Conservation (phyloP, 2,329 filamentous ascomycete genomes). For the Aspergillus chevalieri region DNA sequence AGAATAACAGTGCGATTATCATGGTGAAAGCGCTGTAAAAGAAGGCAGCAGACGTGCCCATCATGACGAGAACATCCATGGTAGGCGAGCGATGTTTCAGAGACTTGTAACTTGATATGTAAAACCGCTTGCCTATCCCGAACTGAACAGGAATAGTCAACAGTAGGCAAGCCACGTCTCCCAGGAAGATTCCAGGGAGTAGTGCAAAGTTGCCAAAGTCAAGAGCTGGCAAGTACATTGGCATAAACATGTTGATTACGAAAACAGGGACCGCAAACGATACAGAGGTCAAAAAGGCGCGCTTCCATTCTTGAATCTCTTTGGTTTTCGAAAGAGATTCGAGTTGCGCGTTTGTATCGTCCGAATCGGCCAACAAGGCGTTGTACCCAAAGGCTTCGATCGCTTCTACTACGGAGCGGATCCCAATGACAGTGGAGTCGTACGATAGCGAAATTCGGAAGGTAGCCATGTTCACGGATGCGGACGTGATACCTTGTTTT, state of each 20-base stretch:
- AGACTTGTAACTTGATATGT: slow-evolving; percentile 87
- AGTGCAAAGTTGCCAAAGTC: slow-evolving; percentile 69
- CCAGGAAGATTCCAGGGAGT: slow-evolving; percentile 72
- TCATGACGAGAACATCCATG: slow-evolving; percentile 93
- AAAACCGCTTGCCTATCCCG: slow-evolving; percentile 90
- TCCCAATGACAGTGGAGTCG: slow-evolving; percentile 63
- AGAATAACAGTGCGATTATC: slow-evolving; percentile 68
- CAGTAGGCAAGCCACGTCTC: slow-evolving; percentile 74
- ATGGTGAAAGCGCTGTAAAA: slow-evolving; percentile 90
- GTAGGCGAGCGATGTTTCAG: slow-evolving; percentile 85
- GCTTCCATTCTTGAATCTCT: slow-evolving; percentile 89
- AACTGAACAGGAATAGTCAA: slow-evolving; percentile 94
- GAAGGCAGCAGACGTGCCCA: slow-evolving; percentile 92
- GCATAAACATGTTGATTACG: slow-evolving; percentile 85
- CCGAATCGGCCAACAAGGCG: slow-evolving; percentile 79
- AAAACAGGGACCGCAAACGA: slow-evolving; percentile 86
- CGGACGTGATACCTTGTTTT: slow-evolving; percentile 67
- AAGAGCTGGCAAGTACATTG: slow-evolving; percentile 70
- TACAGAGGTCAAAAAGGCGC: slow-evolving; percentile 69
- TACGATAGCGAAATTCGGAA: slow-evolving; percentile 70
- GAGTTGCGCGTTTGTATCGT: slow-evolving; percentile 94
- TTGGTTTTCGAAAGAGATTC: slow-evolving; percentile 94
- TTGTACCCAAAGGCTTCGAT: slow-evolving; percentile 82
- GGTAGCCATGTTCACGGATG: slow-evolving; percentile 64
- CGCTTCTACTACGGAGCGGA: slow-evolving; percentile 73